Evolutionary conservation across 352 stramenopile genomes (phyloP), one percentile per base, ranked within the genome.

Genomic region (Phytophthora macrochlamydospora): DNA sequence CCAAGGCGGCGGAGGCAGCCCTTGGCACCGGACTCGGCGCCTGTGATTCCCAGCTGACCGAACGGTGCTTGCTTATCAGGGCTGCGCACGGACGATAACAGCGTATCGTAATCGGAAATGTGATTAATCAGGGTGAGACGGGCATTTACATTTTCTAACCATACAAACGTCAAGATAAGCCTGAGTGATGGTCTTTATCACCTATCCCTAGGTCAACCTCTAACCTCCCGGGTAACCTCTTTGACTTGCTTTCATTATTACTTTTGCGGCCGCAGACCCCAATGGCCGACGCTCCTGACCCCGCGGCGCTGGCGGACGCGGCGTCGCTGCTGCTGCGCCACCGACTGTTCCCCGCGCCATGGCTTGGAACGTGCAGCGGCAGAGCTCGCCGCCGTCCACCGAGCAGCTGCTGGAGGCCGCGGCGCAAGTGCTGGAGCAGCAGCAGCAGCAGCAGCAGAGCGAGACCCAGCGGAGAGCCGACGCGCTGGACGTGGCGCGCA

Each of bases 331-430:
- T 80, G 56, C 71, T 89, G 65, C 78, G 76, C 53, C 81, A 89
- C 58, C 81, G 81, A 7, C 60, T 89, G 44, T 89, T 89, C 66
- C 81, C 81, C 76, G 81, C 18, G 81, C 78, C 42, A 89, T 89
- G 81, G 80, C 78, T 44, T 89, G 78, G 78, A 77, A 76, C 51
- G 67, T 81, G 12, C 64, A 63, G 28, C 69, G 67, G n/a, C 76
- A 83, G 14, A 49, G 13, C 43, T 59, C 57, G 32, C 29, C 62
- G 14, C 49, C 65, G 14, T 46, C 42, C 7, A 18, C 57, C 2
- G 64, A 71, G 28, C 38, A 72, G 31, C 48, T 64, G 42, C 42
- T 62, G 6, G 2, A 61, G 54, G 55, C 44, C 11, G 60, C 62
- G 38, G 53, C 56, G 8, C 51, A 59, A 7, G 63, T 55, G 40